phyloP scores from a whole-genome alignment of 371 early-diverging fungal species.

The Mortierella sp. region DNA sequence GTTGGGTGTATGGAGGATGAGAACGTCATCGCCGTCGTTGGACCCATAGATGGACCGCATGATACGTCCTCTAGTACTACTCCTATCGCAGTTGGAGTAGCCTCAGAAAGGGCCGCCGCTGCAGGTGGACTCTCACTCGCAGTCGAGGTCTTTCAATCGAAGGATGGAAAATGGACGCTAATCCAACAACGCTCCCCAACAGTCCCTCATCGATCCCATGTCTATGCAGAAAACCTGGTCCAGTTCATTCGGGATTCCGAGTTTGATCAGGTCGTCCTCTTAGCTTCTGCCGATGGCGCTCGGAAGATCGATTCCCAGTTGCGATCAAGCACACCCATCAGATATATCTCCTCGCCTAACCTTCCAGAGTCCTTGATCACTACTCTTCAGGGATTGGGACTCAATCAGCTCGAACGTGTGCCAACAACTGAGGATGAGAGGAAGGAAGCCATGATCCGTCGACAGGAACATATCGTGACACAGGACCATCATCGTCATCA shows the following conservation, averaged over 20 bases:
- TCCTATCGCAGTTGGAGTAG: constrained; percentile 13
- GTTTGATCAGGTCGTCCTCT: constrained; percentile 67
- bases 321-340: constrained; percentile 48
- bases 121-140: constrained; percentile 28
- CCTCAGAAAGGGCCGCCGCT: neutral
- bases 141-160: constrained; percentile 65
- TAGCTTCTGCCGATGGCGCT: constrained; percentile 79
- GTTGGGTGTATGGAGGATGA: constrained; percentile 74
- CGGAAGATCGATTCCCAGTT: constrained; percentile 74
- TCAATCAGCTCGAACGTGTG: constrained; percentile 24
- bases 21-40: constrained; percentile 66
- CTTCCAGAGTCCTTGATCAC: constrained; percentile 6
- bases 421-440: constrained; percentile 28
- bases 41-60: constrained; percentile 41
- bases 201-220: constrained; percentile 42
- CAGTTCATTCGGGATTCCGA: constrained; percentile 62
- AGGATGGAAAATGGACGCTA: constrained; percentile 64
- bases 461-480: constrained; percentile 18
- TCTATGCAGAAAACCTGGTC: constrained; percentile 37
- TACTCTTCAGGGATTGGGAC: constrained; percentile 11
- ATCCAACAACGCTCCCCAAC: constrained; percentile 72
- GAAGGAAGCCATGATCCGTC: constrained; percentile 1
- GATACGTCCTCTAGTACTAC: neutral
- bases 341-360: constrained; percentile 34
- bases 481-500: neutral